phyloP scores from a whole-genome alignment of 768 basidiomycete genomes.

The Asterophora lycoperdoides region DNA sequence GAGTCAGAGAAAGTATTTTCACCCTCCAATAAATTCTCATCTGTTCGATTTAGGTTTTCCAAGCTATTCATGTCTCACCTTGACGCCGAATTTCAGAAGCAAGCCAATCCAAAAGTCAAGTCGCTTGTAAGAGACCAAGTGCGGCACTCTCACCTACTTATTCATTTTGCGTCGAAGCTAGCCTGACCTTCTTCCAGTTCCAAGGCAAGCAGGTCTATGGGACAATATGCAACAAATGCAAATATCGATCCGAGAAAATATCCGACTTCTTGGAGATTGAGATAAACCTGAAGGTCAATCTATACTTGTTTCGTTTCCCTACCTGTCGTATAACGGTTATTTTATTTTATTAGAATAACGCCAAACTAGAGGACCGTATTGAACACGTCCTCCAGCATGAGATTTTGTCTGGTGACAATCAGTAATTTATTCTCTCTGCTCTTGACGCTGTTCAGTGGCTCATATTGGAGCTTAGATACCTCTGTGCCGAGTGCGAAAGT shows the following conservation, averaged over 20 bases:
- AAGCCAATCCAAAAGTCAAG: conserved; percentile 55
- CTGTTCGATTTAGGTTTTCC: conserved; percentile 60
- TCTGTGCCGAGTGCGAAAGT: conserved; percentile 67
- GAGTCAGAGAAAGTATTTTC: conserved; percentile 51
- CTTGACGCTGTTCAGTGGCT: background rate
- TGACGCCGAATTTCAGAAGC: conserved; percentile 83
- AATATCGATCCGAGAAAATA: conserved; percentile 59
- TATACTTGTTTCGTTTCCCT: background rate
- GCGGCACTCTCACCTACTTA: conserved; percentile 1
- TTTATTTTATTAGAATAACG: conserved; percentile 47
- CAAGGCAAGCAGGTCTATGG: conserved; percentile 82
- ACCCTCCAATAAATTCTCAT: background rate
- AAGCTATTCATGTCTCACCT: conserved; percentile 92
- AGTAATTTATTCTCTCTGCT: conserved; percentile 39
- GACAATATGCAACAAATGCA: conserved; percentile 72
- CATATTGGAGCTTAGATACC: conserved; percentile 50
- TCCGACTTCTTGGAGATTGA: conserved; percentile 87
- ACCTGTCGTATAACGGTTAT: background rate
- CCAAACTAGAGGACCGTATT: conserved; percentile 72
- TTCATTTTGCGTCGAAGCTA: background rate
- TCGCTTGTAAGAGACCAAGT: conserved; percentile 76
- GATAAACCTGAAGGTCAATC: conserved; percentile 69
- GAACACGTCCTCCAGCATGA: conserved; percentile 65
- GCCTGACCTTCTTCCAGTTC: conserved; percentile 51
- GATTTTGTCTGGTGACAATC: conserved; percentile 74